phyloP scores from a whole-genome alignment of 208 protist genomes.

The Entamoeba dispar region DNA sequence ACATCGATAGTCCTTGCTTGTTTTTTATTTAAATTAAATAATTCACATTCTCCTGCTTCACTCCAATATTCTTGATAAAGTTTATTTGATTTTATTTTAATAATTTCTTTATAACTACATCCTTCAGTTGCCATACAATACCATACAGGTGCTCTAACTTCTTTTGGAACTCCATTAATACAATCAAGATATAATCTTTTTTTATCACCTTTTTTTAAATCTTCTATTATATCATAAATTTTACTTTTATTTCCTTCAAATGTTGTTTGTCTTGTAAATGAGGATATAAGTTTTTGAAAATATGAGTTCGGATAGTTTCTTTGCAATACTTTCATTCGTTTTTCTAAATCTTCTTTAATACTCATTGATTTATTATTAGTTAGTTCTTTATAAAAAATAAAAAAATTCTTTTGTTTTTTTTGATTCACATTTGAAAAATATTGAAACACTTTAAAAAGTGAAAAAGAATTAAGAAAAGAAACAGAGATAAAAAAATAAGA shows the following conservation, averaged over 20 bases:
- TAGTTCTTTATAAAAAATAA: neutral
- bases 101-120: neutral
- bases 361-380: neutral
- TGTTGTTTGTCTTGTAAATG: neutral
- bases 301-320: neutral
- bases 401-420: neutral
- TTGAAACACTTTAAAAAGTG: no score
- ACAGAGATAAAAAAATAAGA: no score
- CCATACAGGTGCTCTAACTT: neutral
- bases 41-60: neutral
- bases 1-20: neutral
- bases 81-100: neutral
- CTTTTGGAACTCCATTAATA: neutral
- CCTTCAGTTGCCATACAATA: neutral
- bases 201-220: neutral
- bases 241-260: neutral
- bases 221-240: neutral
- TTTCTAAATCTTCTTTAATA: neutral
- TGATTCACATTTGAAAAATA: neutral
- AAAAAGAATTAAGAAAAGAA: no score
- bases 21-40: neutral
- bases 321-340: neutral
- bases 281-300: neutral
- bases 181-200: neutral
- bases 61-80: neutral